Conservation (phyloP, 352 stramenopile genomes). For the Phytophthora fragariae region DNA sequence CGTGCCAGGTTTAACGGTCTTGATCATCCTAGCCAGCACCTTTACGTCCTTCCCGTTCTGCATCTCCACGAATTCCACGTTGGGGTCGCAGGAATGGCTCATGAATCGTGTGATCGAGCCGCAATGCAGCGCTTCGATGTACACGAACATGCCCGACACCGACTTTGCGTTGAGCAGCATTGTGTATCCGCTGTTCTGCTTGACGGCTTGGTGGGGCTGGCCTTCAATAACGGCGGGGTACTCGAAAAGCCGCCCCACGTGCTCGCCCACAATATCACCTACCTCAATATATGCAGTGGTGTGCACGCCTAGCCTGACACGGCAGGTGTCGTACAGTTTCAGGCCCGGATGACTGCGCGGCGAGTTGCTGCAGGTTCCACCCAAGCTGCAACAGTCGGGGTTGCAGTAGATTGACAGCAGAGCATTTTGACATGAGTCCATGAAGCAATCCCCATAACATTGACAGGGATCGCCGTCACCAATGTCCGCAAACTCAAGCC, state of each 20-base stretch:
- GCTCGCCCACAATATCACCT: neutral
- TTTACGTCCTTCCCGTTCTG: no score
- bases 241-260: neutral
- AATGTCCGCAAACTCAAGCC: no score
- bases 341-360: neutral
- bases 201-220: neutral
- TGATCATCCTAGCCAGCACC: no score
- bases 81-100: no score
- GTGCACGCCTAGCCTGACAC: neutral
- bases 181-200: constrained; percentile 3
- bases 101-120: no score
- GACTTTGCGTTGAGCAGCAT: neutral
- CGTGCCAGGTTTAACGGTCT: no score
- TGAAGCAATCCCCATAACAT: no score
- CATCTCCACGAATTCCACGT: no score
- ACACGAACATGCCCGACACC: neutral
- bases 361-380: neutral
- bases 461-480: no score
- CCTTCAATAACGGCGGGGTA: neutral
- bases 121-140: neutral
- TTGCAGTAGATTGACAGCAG: no score
- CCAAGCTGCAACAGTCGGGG: neutral
- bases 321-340: constrained; percentile 1
- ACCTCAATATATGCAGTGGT: neutral
- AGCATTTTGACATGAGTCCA: no score